Conservation (phyloP, 345 rosid species). For the Euclidium syriacum region DNA sequence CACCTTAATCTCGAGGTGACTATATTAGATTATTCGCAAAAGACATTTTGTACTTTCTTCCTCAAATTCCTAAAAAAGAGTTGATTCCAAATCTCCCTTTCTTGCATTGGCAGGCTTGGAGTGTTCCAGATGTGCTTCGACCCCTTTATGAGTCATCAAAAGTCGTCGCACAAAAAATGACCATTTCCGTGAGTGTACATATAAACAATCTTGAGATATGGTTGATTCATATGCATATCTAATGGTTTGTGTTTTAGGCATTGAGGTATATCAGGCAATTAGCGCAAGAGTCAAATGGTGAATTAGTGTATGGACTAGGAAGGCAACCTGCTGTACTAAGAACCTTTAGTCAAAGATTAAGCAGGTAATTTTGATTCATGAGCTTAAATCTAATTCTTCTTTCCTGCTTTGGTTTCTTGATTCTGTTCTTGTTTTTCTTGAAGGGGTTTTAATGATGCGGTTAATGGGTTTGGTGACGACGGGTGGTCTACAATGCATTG, state of each 20-base stretch:
- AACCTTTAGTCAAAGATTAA: conserved; percentile 92
- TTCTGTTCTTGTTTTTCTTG: conserved; percentile 4
- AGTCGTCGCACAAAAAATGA: conserved; percentile 89
- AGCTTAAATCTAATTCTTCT: background rate
- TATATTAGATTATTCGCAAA: background rate
- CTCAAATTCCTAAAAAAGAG: background rate
- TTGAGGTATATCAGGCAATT: conserved; percentile 76
- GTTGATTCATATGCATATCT: background rate
- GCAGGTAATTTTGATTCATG: conserved; percentile 52
- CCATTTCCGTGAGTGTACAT: conserved; percentile 68
- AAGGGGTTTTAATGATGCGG: conserved; percentile 92
- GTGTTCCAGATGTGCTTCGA: conserved; percentile 95
- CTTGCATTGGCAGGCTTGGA: conserved; percentile 69
- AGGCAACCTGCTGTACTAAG: conserved; percentile 93
- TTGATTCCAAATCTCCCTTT: background rate
- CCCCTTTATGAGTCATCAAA: conserved; percentile 94
- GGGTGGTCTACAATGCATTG: conserved; percentile 86
- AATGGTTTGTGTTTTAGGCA: conserved; percentile 48
- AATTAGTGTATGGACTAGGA: conserved; percentile 90
- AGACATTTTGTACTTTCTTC: background rate
- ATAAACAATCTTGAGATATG: background rate
- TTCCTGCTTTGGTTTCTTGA: background rate
- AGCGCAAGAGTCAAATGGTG: conserved; percentile 96
- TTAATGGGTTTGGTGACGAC: conserved; percentile 89
- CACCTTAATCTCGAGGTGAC: conserved; percentile 96